Evolutionary conservation across 2,329 filamentous ascomycete species (phyloP).

Genomic region (Colletotrichum sp.): DNA sequence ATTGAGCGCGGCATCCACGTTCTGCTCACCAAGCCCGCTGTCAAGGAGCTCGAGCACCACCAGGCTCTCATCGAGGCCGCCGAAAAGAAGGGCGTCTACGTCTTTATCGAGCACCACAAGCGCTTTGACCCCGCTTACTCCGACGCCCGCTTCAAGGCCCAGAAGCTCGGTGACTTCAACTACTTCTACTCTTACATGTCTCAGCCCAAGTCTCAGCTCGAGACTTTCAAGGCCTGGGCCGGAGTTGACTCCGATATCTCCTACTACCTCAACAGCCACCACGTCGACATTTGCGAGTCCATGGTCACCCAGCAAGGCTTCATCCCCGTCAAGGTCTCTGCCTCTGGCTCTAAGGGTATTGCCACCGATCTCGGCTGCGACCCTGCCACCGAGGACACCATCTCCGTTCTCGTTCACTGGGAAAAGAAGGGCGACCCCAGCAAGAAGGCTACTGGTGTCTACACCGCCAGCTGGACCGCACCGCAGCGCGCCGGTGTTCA

Average conservation of each 20-base stretch:
- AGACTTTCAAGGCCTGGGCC: conserved; percentile 95
- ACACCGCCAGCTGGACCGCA: conserved; percentile 94
- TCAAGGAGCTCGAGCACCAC: conserved; percentile 84
- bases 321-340: conserved; percentile 79
- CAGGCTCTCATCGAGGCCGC: conserved; percentile 76
- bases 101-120: conserved; percentile 97
- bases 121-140: conserved; percentile 93
- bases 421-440: conserved; percentile 70
- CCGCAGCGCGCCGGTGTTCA: conserved; percentile 94
- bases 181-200: conserved; percentile 99
- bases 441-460: conserved; percentile 84
- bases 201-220: conserved; percentile 87
- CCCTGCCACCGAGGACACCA: conserved; percentile 87
- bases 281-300: conserved; percentile 89
- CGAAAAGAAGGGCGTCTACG: conserved; percentile 78
- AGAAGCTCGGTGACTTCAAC: conserved; percentile 89
- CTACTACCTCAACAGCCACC: conserved; percentile 96
- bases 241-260: conserved; percentile 92
- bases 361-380: conserved; percentile 81
- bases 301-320: conserved; percentile 81
- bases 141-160: conserved; percentile 80
- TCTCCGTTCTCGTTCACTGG: conserved; percentile 90
- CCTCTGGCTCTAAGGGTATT: conserved; percentile 77
- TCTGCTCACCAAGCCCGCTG: conserved; percentile 91
- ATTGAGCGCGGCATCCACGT: conserved; percentile 90